Evolutionary conservation across 768 basidiomycete genomes (phyloP), one percentile per base, ranked within the genome.

Genomic region (Rhodotorula kratochvilovae): DNA sequence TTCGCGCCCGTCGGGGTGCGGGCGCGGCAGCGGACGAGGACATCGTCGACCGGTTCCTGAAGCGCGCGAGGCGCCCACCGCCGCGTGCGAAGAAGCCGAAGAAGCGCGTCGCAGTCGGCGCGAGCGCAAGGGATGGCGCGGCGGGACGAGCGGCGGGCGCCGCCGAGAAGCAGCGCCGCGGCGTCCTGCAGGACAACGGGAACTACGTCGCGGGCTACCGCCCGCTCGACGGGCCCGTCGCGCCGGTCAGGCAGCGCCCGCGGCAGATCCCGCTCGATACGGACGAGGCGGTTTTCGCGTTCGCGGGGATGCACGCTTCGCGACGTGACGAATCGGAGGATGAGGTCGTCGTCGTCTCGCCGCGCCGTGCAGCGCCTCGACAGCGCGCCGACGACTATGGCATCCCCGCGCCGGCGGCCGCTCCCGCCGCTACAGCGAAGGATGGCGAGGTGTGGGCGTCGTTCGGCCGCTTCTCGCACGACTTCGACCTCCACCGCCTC

Each of bases 401-500:
- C 48, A 50, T 50, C 35, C 43, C 43, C 17, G 33, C 15, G 5
- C 42, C 29, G 2, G 50, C 31, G 5, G 11, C 13, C 21, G 31
- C 43, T 39, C 0, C 57, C 17, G 29, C 11, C 0, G 33, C 27
- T 2, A 2, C 42, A 10, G 43, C 43, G 39, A 58, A 29, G 56
- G 25, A 69, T 56, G 39, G 27, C 46, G 74, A 72, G 31, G 29
- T 54, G 17, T 75, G 74, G 74, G 70, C 70, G 4, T 23, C 62
- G 15, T 74, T 73, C 48, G 58, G 67, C 58, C 67, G 72, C 33
- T 78, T 77, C 62, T 75, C 78, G 63, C 73, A 82, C 68, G 87
- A 91, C 80, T 84, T 87, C 75, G 82, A 82, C 39, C 83, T 90
- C 21, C 78, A 79, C 7, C 80, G 81, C 42, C 79, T 90, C 12